phyloP scores from a whole-genome alignment of 1,139 yeast genomes.

The Sugiyamaella grinbergsii region DNA sequence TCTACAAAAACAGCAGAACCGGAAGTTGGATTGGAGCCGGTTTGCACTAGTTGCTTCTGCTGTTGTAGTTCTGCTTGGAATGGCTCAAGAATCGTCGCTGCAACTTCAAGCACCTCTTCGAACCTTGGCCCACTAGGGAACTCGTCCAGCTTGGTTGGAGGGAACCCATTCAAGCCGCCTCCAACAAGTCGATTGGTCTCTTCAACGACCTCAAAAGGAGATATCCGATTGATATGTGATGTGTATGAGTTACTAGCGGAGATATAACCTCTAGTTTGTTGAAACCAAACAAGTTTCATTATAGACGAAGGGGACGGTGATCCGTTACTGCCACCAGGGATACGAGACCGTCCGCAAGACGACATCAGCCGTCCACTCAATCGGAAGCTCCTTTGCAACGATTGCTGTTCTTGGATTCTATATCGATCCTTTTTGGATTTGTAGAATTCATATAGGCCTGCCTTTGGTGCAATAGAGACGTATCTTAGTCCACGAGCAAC shows the following conservation, averaged over 20 bases:
- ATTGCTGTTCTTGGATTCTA: conserved; percentile 5
- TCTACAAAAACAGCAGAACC: conserved; percentile 3
- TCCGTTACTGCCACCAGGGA: not conserved
- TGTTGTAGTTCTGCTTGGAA: conserved; percentile 1
- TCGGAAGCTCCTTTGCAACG: not conserved
- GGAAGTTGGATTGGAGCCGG: not conserved
- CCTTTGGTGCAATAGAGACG: conserved; percentile 10
- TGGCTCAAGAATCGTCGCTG: conserved; percentile 1
- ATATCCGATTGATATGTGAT: conserved; percentile 9
- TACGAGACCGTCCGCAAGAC: not conserved
- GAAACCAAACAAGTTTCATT: conserved; percentile 13
- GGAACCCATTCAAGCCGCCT: not conserved
- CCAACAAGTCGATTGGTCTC: conserved; percentile 10
- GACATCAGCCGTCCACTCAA: not conserved
- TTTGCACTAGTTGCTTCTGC: not conserved
- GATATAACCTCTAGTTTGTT: conserved; percentile 10
- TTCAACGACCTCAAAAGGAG: conserved; percentile 15
- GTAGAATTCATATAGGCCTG: conserved; percentile 12
- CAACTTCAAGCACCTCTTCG: not conserved
- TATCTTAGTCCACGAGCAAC: not conserved
- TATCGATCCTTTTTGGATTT: conserved; percentile 2
- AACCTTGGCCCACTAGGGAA: not conserved
- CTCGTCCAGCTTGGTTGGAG: not conserved
- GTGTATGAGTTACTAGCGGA: conserved; percentile 15
- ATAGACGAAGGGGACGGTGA: conserved; percentile 3